Percentiles rank a stretch among this genome's conserved stretches.
phyloP scores from a whole-genome alignment of 768 basidiomycete genomes.

The Ramaria sp. region DNA sequence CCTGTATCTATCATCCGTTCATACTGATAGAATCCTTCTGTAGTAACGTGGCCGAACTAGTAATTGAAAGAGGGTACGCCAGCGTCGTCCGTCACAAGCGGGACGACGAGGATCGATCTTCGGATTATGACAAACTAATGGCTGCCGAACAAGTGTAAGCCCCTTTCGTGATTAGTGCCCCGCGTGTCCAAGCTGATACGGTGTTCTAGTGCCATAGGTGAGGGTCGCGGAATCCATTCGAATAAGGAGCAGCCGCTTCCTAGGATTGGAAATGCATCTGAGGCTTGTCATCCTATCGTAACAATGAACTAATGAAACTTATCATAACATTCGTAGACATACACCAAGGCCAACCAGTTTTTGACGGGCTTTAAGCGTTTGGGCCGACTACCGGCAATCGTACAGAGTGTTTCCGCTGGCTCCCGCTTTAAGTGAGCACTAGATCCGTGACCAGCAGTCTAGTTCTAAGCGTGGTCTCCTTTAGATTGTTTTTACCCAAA shows the following conservation, averaged over 20 bases:
- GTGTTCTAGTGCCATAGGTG: slow-evolving; percentile 55
- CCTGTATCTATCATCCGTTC: slow-evolving; percentile 1
- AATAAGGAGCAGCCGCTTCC: slow-evolving; percentile 78
- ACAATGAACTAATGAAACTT: not conserved
- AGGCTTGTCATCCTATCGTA: slow-evolving; percentile 36
- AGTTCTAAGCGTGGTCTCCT: not conserved
- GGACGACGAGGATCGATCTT: slow-evolving; percentile 93
- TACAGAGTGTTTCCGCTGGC: slow-evolving; percentile 90
- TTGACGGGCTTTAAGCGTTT: slow-evolving; percentile 85
- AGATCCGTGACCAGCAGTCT: not conserved
- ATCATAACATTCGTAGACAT: slow-evolving; percentile 32
- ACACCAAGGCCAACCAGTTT: slow-evolving; percentile 73
- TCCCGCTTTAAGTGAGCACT: slow-evolving; percentile 81
- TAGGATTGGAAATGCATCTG: slow-evolving; percentile 83
- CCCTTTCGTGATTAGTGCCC: not conserved
- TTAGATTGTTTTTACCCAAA: slow-evolving; percentile 72
- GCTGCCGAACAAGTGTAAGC: slow-evolving; percentile 85
- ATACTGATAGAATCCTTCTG: not conserved
- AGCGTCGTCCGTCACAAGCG: slow-evolving; percentile 85
- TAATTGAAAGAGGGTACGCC: slow-evolving; percentile 89
- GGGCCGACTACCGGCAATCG: slow-evolving; percentile 73
- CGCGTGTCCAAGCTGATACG: not conserved
- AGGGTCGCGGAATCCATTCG: slow-evolving; percentile 79
- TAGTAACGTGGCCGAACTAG: slow-evolving; percentile 86
- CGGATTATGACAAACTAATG: slow-evolving; percentile 93